These are phyloP conservation scores for Cystobasidium ongulense DNA, from an alignment of 768 basidiomycete species.

Conservation along the genomic window DNA sequence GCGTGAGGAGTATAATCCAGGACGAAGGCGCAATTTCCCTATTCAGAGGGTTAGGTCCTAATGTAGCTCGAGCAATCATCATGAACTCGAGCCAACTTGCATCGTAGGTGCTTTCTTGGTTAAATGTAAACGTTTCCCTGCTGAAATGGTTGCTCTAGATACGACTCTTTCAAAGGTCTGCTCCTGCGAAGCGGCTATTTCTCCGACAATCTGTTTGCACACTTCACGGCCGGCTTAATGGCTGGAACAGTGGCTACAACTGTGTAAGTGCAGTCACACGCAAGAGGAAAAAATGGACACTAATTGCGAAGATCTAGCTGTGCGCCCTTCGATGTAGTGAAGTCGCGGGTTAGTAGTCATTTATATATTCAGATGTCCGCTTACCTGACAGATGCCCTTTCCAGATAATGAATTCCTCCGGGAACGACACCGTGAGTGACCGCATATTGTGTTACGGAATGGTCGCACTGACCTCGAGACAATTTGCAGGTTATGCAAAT, in stretches of 20 bases:
- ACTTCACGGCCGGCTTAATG: conserved; percentile 39
- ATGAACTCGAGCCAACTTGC: conserved; percentile 41
- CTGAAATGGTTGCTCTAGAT: conserved; percentile 12
- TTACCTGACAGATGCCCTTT: not conserved
- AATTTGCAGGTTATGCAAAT: not conserved
- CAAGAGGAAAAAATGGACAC: too few relatives aligned
- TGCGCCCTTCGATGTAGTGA: conserved; percentile 40
- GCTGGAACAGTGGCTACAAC: conserved; percentile 42
- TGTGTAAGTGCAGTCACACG: conserved; percentile 10
- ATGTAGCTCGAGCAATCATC: conserved; percentile 38
- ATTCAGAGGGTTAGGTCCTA: conserved; percentile 40
- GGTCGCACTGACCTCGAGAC: not conserved
- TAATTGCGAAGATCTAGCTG: conserved; percentile 24
- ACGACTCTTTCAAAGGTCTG: conserved; percentile 40
- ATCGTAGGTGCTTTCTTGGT: conserved; percentile 27
- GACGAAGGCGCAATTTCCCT: conserved; percentile 37
- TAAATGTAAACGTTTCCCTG: too few relatives aligned
- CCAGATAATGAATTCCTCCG: conserved; percentile 40
- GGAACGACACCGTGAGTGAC: conserved; percentile 9
- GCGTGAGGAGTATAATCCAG: conserved; percentile 36
- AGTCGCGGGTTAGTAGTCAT: conserved; percentile 34
- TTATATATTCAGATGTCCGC: not conserved
- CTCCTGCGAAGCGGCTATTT: conserved; percentile 33
- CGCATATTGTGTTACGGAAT: not conserved
- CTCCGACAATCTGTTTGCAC: conserved; percentile 37